Evolutionary conservation across 495 filamentous ascomycete species (phyloP), one percentile per base, ranked within the genome.

Genomic region (Aspergillus mulundensis): DNA sequence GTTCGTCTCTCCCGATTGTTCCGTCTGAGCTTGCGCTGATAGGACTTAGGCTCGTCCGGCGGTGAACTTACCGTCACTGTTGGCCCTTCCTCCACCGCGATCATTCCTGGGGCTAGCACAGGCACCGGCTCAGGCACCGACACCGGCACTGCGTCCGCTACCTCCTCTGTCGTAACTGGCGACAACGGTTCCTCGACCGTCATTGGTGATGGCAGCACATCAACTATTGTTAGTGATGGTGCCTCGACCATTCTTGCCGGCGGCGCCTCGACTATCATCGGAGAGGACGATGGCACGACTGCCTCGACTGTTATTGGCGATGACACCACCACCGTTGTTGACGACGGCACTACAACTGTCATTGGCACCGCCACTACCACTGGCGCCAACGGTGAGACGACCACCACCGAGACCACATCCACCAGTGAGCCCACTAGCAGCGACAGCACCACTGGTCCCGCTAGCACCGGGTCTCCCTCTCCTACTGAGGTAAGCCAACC

Each of bases 71-170:
- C 44, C 52, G 61, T 46, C 41, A 59, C 60, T 24, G 59, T 59
- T 42, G 67, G 28, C 23, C 63, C 53, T 28, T 55, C 24, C 58
- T 65, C 56, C 19, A 58, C 52, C 42, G 56, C 58, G 6, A 40
- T 41, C n/a, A 15, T 40, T 21, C 28, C 58, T 23, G 40, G 28
- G 23, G 61, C 61, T 47, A 58, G 56, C 30, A 64, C 69, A 14
- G 67, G 60, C 46, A 58, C 61, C 24, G 65, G 56, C 18, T 58
- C 63, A n/a, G n/a, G 56, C 30, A 64, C 69, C 12, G 67, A 59
- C 46, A 58, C 61, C 24, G 65, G 56, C 18, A 56, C 63, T 19
- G 40, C 53, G n/a, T 67, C 65, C 46, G 68, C 57, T 46, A 61
- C 68, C 15, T 56, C 62, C 47, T 61, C 64, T 34, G 44, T 47